Evolutionary conservation across 257 asterid genomes (phyloP).

Genomic region (Eustoma russellianum): DNA sequence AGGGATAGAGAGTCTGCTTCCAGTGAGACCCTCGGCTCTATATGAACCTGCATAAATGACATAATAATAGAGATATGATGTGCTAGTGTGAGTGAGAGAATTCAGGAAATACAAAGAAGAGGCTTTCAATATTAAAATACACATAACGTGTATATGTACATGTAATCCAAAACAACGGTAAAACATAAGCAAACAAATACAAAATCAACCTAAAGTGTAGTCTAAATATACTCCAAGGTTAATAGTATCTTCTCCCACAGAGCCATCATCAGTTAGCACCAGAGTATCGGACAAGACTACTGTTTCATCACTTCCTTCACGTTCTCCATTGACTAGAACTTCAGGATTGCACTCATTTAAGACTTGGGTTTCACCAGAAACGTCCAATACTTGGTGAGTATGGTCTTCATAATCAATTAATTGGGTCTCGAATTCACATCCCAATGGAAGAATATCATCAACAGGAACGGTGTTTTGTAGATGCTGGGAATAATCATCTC

Average conservation of each 20-base stretch:
- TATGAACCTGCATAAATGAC: too few species aligned
- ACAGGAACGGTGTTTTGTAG: constrained; percentile 22
- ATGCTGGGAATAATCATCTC: constrained; percentile 25
- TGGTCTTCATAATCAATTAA: constrained; percentile 14
- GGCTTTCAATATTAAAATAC: too few species aligned
- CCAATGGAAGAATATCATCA: constrained; percentile 39
- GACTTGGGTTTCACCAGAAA: constrained; percentile 47
- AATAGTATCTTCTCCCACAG: constrained; percentile 15
- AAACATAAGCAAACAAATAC: too few species aligned
- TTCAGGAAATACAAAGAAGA: too few species aligned
- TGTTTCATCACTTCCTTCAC: constrained; percentile 25
- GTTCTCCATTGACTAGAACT: constrained; percentile 25
- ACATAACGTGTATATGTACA: too few species aligned
- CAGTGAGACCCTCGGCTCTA: too few species aligned
- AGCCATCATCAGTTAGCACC: constrained; percentile 30
- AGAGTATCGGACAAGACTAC: constrained; percentile 41
- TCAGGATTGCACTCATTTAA: constrained; percentile 25
- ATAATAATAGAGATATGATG: too few species aligned
- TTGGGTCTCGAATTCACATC: constrained; percentile 51
- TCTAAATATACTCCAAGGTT: too few species aligned
- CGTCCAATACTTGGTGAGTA: constrained; percentile 17
- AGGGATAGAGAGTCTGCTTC: too few species aligned
- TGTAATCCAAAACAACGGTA: too few species aligned
- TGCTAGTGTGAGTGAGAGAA: too few species aligned
- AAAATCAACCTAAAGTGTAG: too few species aligned